A percentile compares a stretch with the other conserved stretches of the same genome.
Evolutionary conservation across 352 stramenopile genomes (phyloP).

Genomic region (Pythium scleroteichum): DNA sequence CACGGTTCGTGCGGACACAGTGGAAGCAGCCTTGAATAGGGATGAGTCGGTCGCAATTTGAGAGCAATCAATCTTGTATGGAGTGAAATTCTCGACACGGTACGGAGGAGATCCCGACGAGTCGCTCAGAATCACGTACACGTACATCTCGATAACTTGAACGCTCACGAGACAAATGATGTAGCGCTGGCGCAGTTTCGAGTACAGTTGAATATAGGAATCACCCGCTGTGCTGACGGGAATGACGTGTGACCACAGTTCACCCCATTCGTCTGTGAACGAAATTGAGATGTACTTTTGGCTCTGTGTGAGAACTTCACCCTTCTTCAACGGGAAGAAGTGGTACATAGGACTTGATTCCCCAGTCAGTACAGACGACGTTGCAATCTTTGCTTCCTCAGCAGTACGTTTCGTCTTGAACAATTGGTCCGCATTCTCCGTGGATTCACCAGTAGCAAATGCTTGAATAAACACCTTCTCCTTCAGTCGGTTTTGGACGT

Average conservation of each 20-base stretch:
- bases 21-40: slow-evolving; percentile 61
- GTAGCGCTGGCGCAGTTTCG: slow-evolving; percentile 61
- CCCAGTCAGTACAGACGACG: slow-evolving; percentile 51
- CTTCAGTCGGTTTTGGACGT: slow-evolving; percentile 81
- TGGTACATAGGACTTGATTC: slow-evolving; percentile 75
- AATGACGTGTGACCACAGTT: slow-evolving; percentile 76
- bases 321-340: slow-evolving; percentile 77
- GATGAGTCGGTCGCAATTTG: slow-evolving; percentile 51
- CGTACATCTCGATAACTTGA: slow-evolving; percentile 88
- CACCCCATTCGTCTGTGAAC: slow-evolving; percentile 64
- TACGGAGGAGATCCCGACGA: slow-evolving; percentile 79
- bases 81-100: slow-evolving; percentile 89
- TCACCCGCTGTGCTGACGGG: slow-evolving; percentile 78
- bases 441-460: slow-evolving; percentile 63
- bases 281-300: slow-evolving; percentile 84
- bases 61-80: slow-evolving; percentile 72
- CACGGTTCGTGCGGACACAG: slow-evolving; percentile 48
- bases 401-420: slow-evolving; percentile 67
- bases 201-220: slow-evolving; percentile 82
- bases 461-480: slow-evolving; percentile 78
- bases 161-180: slow-evolving; percentile 85
- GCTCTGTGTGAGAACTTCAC: slow-evolving; percentile 47
- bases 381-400: slow-evolving; percentile 58
- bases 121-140: slow-evolving; percentile 86
- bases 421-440: slow-evolving; percentile 61